These are phyloP conservation scores for Hymenoscyphus linearis DNA, from an alignment of 2,329 filamentous ascomycete species.

Conservation along the genomic window DNA sequence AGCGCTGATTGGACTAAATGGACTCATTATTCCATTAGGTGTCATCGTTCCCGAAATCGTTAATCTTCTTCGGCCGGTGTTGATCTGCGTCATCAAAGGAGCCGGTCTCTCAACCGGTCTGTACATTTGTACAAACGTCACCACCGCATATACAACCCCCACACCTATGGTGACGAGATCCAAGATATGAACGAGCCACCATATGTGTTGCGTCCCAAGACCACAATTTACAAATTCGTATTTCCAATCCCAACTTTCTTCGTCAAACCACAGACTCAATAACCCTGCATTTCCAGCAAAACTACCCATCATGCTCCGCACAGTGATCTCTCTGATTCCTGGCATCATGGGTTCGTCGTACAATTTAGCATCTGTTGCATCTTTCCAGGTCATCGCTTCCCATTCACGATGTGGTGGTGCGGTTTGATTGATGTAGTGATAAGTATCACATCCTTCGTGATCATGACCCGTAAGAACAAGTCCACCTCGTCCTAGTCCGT, in stretches of 20 bases:
- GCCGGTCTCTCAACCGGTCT: not conserved
- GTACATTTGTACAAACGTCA: constrained; percentile 4
- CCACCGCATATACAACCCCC: constrained; percentile 16
- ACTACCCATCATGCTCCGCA: constrained; percentile 97
- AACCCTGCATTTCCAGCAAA: constrained; percentile 90
- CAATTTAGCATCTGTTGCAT: constrained; percentile 39
- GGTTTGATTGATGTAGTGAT: constrained; percentile 73
- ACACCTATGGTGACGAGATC: constrained; percentile 38
- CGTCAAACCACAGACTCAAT: constrained; percentile 84
- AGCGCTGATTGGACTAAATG: not conserved
- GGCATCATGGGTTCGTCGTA: constrained; percentile 43
- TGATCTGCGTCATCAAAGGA: constrained; percentile 2
- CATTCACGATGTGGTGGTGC: constrained; percentile 23
- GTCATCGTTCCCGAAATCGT: constrained; percentile 1
- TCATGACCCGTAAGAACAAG: constrained; percentile 91
- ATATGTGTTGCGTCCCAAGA: constrained; percentile 81
- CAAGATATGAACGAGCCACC: constrained; percentile 84
- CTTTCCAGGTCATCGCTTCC: constrained; percentile 42
- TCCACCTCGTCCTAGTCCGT: constrained; percentile 64
- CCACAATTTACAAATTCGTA: constrained; percentile 75
- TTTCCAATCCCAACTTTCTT: constrained; percentile 66
- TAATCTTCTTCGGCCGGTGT: constrained; percentile 3
- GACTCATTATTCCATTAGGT: not conserved
- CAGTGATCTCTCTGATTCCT: constrained; percentile 80
- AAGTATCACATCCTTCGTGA: constrained; percentile 87